phyloP scores from a whole-genome alignment of 129 eudicot species.

The Erigeron canadensis region DNA sequence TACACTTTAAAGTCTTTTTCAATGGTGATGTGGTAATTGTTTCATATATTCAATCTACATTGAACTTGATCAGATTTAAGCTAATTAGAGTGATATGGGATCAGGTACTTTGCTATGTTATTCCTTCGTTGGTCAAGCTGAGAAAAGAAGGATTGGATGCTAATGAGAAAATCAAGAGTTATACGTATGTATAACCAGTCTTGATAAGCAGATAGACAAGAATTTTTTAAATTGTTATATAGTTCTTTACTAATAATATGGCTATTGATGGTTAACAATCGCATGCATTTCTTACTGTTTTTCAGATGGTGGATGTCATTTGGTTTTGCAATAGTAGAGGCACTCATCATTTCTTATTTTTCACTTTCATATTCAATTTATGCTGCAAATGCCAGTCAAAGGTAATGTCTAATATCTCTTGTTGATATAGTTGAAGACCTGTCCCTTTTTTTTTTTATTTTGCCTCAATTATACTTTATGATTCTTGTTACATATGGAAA shows the following conservation, averaged over 20 bases:
- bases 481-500: too few relatives aligned
- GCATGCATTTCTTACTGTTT: slow-evolving; percentile 19
- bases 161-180: slow-evolving; percentile 93
- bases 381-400: slow-evolving; percentile 63
- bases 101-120: slow-evolving; percentile 79
- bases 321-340: slow-evolving; percentile 85
- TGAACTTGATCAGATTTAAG: slow-evolving; percentile 16
- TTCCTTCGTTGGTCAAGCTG: slow-evolving; percentile 94
- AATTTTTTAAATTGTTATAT: slow-evolving; percentile 18
- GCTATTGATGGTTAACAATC: slow-evolving; percentile 1
- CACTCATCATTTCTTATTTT: slow-evolving; percentile 60
- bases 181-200: slow-evolving; percentile 75
- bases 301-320: slow-evolving; percentile 97
- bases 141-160: slow-evolving; percentile 99
- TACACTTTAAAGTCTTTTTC: neutral
- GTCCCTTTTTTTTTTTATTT: neutral
- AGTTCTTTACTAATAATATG: slow-evolving; percentile 8
- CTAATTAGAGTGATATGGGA: slow-evolving; percentile 19
- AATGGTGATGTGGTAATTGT: slow-evolving; percentile 16
- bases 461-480: neutral
- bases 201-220: slow-evolving; percentile 52
- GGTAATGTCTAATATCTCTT: slow-evolving; percentile 40
- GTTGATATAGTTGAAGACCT: slow-evolving; percentile 5
- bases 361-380: slow-evolving; percentile 94
- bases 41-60: slow-evolving; percentile 1